These are phyloP conservation scores for Penicillium macrosclerotiorum DNA, from an alignment of 495 filamentous ascomycete genomes.

Conservation along the genomic window DNA sequence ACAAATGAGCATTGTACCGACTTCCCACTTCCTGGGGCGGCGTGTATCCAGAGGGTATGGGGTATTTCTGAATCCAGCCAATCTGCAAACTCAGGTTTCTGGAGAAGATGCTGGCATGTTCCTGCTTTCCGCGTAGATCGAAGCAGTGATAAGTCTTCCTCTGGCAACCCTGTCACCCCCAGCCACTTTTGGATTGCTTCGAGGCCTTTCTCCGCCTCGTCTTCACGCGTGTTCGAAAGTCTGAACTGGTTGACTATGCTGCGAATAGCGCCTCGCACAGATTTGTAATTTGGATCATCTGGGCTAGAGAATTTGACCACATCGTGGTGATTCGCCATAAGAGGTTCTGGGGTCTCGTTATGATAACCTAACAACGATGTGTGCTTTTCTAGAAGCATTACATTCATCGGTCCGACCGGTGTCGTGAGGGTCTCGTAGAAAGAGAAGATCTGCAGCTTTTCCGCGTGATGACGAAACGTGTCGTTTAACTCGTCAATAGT, in stretches of 20 bases:
- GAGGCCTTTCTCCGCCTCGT: too few species aligned
- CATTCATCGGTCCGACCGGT: neutral
- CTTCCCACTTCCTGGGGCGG: slow-evolving; percentile 4
- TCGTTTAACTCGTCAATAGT: slow-evolving; percentile 3
- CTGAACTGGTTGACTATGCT: neutral
- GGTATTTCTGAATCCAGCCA: neutral
- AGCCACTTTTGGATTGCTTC: too few species aligned
- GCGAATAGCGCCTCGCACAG: neutral
- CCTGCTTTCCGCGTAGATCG: slow-evolving; percentile 5
- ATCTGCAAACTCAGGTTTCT: neutral
- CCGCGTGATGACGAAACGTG: slow-evolving; percentile 4
- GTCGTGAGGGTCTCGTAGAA: slow-evolving; percentile 8
- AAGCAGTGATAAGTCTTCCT: too few species aligned
- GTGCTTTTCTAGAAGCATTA: slow-evolving; percentile 4
- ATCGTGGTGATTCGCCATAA: slow-evolving; percentile 4
- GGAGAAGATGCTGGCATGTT: neutral
- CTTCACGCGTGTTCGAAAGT: too few species aligned
- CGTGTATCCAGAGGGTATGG: slow-evolving; percentile 3
- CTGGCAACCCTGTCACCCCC: too few species aligned
- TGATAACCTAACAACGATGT: slow-evolving; percentile 5
- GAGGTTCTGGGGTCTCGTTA: slow-evolving; percentile 1
- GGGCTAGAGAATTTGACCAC: slow-evolving; percentile 4
- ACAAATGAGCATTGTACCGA: slow-evolving; percentile 7
- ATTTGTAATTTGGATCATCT: slow-evolving; percentile 1
- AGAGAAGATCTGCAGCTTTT: slow-evolving; percentile 1